These are phyloP conservation scores for Tolypocladium ovalisporum DNA, from an alignment of 2,329 filamentous ascomycete genomes.

Conservation along the genomic window DNA sequence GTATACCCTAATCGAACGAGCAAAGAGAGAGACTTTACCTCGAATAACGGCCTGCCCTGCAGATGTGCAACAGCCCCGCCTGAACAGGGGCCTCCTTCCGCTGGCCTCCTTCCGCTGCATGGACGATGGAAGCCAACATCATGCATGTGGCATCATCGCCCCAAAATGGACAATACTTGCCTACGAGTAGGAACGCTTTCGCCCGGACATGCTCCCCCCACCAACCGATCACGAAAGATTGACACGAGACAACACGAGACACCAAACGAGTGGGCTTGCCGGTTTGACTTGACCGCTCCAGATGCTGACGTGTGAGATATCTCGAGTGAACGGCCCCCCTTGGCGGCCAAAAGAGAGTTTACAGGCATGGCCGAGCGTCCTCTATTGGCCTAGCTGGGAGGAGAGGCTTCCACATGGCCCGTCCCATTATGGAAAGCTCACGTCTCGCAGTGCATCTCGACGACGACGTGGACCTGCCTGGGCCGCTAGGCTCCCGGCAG, in stretches of 20 bases:
- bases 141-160: background rate
- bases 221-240: background rate
- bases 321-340: background rate
- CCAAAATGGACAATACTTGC: background rate
- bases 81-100: background rate
- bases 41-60: background rate
- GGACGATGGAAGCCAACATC: background rate
- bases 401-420: background rate
- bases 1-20: too few relatives aligned
- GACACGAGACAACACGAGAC: background rate
- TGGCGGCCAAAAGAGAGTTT: background rate
- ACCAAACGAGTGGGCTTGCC: background rate
- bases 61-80: too few relatives aligned
- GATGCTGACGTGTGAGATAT: background rate
- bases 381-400: background rate
- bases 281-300: background rate
- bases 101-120: background rate
- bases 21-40: too few relatives aligned
- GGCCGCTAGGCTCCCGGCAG: too few relatives aligned
- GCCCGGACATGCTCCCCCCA: too few relatives aligned
- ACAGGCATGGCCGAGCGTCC: background rate
- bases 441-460: background rate
- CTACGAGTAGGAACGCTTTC: too few relatives aligned
- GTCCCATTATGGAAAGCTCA: background rate
- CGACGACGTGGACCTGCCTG: background rate